A percentile compares a stretch with the other conserved stretches of the same genome.
Evolutionary conservation across 2,329 filamentous ascomycete genomes (phyloP).

Genomic region (Trichoderma aggressivum): DNA sequence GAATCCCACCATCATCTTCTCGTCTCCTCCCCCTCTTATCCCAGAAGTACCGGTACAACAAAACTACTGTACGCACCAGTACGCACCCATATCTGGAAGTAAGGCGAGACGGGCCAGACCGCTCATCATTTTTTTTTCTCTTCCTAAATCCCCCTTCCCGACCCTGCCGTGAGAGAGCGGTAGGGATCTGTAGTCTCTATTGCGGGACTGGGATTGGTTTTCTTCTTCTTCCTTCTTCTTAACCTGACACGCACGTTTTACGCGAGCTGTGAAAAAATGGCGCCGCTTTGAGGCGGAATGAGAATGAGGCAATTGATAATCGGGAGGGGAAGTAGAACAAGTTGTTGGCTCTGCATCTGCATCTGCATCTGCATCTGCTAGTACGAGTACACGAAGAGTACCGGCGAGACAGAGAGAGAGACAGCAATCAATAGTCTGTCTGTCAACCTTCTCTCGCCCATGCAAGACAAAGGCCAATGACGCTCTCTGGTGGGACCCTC

Average conservation of each 20-base stretch:
- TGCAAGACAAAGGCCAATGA: background rate
- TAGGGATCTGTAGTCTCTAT: background rate
- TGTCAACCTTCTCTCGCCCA: background rate
- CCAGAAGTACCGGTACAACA: background rate
- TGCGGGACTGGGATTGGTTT: background rate
- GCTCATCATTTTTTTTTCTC: background rate
- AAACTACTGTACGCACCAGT: too few relatives aligned
- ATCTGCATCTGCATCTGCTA: too few relatives aligned
- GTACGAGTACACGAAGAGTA: too few relatives aligned
- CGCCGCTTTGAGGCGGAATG: background rate
- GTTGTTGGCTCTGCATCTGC: too few relatives aligned
- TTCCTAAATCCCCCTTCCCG: background rate
- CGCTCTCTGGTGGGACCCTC: background rate
- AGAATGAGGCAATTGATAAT: too few relatives aligned
- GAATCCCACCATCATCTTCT: too few relatives aligned
- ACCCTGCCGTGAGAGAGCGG: background rate
- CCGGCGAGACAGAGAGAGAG: background rate
- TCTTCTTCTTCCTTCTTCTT: background rate
- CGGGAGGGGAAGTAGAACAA: background rate
- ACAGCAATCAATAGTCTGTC: too few relatives aligned
- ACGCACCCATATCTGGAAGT: background rate
- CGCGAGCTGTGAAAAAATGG: background rate
- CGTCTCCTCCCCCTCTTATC: too few relatives aligned
- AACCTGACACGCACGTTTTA: background rate
- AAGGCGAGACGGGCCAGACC: conserved; percentile 12